Conservation (phyloP, 1,284 basidiomycete species). For the Irpex rosettiformis region DNA sequence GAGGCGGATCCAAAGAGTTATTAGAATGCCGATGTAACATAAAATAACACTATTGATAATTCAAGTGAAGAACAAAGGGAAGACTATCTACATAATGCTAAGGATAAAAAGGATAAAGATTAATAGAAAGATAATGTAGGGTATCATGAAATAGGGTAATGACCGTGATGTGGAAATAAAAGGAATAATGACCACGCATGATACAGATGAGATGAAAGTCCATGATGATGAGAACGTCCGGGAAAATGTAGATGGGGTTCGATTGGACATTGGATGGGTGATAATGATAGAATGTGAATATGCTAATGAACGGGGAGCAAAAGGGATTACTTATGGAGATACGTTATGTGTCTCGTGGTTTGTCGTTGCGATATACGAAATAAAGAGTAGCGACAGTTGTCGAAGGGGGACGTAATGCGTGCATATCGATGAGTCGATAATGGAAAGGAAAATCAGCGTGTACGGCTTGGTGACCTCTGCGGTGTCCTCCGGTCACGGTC, state of each 20-base stretch:
- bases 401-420: background rate
- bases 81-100: background rate
- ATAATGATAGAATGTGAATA: slow-evolving; percentile 8
- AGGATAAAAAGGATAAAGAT: background rate
- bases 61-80: no score
- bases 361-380: background rate
- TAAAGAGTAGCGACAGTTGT: background rate
- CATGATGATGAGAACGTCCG: background rate
- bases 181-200: background rate
- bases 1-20: background rate
- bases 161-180: slow-evolving; percentile 5
- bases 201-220: slow-evolving; percentile 8
- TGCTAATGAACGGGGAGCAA: slow-evolving; percentile 1
- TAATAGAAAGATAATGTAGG: slow-evolving; percentile 10
- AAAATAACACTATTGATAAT: background rate
- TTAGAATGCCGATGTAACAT: background rate
- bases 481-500: slow-evolving; percentile 10
- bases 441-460: slow-evolving; percentile 9
- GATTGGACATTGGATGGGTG: slow-evolving; percentile 10
- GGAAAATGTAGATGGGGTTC: background rate
- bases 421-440: slow-evolving; percentile 1
- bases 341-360: background rate
- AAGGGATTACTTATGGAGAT: slow-evolving; percentile 1
- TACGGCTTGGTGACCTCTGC: slow-evolving; percentile 9
- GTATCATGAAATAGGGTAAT: slow-evolving; percentile 2